Evolutionary conservation across 306 rosid species (phyloP).

Genomic region (Casuarina cunninghamiana): DNA sequence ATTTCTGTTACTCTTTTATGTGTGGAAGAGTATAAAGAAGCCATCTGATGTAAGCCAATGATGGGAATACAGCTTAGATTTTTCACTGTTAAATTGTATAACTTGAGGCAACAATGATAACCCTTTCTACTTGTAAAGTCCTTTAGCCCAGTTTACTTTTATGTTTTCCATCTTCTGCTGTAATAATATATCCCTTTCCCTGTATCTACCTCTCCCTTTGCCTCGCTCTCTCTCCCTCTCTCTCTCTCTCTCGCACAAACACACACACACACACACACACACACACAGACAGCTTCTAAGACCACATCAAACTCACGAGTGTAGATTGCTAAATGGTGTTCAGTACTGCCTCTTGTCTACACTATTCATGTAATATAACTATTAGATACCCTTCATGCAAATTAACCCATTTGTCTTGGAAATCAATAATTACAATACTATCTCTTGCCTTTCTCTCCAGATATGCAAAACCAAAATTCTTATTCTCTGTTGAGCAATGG

Average conservation of each 20-base stretch:
- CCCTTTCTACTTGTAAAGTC: not conserved
- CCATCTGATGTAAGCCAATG: not conserved
- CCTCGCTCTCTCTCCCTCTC: too few species aligned
- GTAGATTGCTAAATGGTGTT: conserved; percentile 5
- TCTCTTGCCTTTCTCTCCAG: not conserved
- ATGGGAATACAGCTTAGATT: not conserved
- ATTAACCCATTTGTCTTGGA: not conserved
- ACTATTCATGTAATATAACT: not conserved
- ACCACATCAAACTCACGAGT: not conserved
- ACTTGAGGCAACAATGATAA: not conserved
- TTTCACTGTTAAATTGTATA: not conserved
- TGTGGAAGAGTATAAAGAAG: not conserved
- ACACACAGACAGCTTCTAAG: not conserved
- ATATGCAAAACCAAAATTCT: not conserved
- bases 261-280: too few species aligned
- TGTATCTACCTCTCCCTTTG: not conserved
- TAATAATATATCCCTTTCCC: not conserved
- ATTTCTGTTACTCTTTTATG: not conserved
- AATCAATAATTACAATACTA: not conserved
- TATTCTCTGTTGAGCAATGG: not conserved
- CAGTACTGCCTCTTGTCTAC: not conserved
- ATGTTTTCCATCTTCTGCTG: not conserved
- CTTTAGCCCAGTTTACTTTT: not conserved
- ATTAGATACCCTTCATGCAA: not conserved
- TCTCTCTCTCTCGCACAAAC: too few species aligned